phyloP scores from a whole-genome alignment of 768 basidiomycete species.

The Suillus weaverae region DNA sequence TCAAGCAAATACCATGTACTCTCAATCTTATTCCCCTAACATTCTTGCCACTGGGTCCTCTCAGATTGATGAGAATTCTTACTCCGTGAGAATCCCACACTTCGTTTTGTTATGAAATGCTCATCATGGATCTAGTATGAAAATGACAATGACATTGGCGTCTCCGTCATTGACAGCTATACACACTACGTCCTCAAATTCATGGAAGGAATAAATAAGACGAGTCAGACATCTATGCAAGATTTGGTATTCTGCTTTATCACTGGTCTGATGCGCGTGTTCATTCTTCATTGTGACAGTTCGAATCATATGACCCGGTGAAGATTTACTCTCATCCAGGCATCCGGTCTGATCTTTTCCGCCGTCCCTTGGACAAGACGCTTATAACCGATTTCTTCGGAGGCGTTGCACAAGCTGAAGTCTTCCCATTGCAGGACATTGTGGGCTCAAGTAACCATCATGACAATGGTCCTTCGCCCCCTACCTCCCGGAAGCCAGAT shows the following conservation, averaged over 20 bases:
- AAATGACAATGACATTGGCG: constrained; percentile 92
- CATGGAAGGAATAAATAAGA: constrained; percentile 93
- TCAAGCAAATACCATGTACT: constrained; percentile 95
- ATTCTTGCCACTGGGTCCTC: constrained; percentile 91
- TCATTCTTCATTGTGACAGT: constrained; percentile 46
- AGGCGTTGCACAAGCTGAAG: constrained; percentile 82
- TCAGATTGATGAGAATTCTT: constrained; percentile 83
- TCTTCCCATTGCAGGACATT: constrained; percentile 34
- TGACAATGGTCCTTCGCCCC: background rate
- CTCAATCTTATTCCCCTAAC: constrained; percentile 90
- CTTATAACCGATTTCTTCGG: constrained; percentile 87
- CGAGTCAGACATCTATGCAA: constrained; percentile 73
- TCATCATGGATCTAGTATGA: constrained; percentile 59
- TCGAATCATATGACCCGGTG: constrained; percentile 71
- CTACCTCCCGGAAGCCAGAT: too few species aligned
- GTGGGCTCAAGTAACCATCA: background rate
- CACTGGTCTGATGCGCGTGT: background rate
- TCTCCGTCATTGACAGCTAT: constrained; percentile 92
- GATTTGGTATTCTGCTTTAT: constrained; percentile 64
- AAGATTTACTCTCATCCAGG: constrained; percentile 86
- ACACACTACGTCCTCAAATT: constrained; percentile 91
- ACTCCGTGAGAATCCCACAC: constrained; percentile 61
- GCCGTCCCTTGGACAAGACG: constrained; percentile 57
- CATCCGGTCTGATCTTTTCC: constrained; percentile 84
- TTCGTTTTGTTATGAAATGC: background rate